Evolutionary conservation across 768 basidiomycete species (phyloP), one percentile per base, ranked within the genome.

Genomic region (Russula earlei): DNA sequence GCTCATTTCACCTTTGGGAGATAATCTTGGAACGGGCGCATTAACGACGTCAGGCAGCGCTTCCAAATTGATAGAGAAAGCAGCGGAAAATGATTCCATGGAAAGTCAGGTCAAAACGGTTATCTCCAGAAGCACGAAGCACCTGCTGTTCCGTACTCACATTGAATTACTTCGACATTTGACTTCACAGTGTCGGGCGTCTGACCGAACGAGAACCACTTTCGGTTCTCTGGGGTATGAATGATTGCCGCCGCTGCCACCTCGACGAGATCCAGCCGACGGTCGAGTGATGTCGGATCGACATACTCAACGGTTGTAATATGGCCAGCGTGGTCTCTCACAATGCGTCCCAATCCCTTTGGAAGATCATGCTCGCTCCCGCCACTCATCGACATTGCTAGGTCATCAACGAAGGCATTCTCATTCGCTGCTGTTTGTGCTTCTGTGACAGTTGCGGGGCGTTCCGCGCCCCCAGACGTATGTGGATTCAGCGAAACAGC

Each of bases 381-480:
- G n/a, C 37, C 27, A 31, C 37, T 49, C 44, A 34, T 44, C 24
- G 41, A 47, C 24, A 29, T 9, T 11, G 40, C 27, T 17, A 47
- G 17, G 19, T 45, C 29, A 45, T 42, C 40, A 37, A 42, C 59
- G 42, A 53, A 22, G 25, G 52, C 11, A 55, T 24, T 46, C 59
- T 42, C 63, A 58, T 54, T 44, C 24, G 29, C 37, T 54, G 51
- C 52, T 54, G 61, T 51, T 38, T 47, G 54, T 34, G 53, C 63
- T 49, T 57, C 56, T 19, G 50, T 53, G 45, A 54, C 40, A 34
- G 52, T 37, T 43, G 57, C 37, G 59, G 44, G 62, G 51, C 70
- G 71, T 67, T 92, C 89, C 41, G 75, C 71, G 15, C 89, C 90
- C 27, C 88, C 90, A 44, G 84, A 75, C 19, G 79, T 72, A 19